Conservation (phyloP, 2,329 filamentous ascomycete species). For the Colletotrichum cordylinicola region DNA sequence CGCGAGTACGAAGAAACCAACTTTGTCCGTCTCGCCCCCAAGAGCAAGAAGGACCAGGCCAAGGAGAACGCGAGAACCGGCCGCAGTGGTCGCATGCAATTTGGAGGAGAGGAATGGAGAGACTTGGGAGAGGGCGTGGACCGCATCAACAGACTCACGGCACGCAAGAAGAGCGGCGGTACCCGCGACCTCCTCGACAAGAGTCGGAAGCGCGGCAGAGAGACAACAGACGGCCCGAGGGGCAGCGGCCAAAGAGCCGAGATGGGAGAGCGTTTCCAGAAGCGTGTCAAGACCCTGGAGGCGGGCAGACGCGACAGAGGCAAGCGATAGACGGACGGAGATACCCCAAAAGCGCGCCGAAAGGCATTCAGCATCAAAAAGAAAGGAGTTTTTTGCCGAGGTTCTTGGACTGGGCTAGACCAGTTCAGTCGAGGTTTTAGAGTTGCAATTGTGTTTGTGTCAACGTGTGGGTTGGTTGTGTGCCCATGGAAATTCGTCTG, state of each 20-base stretch:
- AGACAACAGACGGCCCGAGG: constrained; percentile 72
- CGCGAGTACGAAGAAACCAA: constrained; percentile 91
- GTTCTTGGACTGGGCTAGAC: background rate
- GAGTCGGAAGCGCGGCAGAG: constrained; percentile 81
- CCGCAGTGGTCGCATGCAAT: constrained; percentile 65
- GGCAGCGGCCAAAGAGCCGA: constrained; percentile 63
- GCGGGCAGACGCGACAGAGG: constrained; percentile 49
- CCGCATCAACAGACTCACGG: constrained; percentile 83
- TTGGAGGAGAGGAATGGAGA: constrained; percentile 93
- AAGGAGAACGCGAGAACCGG: constrained; percentile 64
- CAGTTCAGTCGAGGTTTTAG: background rate
- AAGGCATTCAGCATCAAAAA: background rate
- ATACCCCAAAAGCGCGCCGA: background rate
- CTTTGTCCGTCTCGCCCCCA: constrained; percentile 83
- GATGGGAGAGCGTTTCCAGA: constrained; percentile 78
- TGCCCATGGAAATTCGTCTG: background rate
- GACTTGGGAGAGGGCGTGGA: constrained; percentile 85
- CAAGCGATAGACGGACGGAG: constrained; percentile 38
- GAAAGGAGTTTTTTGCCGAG: background rate
- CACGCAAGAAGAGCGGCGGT: constrained; percentile 64
- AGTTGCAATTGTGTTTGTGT: background rate
- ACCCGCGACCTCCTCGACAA: constrained; percentile 75
- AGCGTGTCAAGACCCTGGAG: constrained; percentile 66
- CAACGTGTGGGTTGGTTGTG: background rate
- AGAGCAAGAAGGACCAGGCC: constrained; percentile 84